Percentiles rank a stretch among this genome's conserved stretches.
Evolutionary conservation across 257 asterid species (phyloP).

Genomic region (Thymus quinquecostatus): DNA sequence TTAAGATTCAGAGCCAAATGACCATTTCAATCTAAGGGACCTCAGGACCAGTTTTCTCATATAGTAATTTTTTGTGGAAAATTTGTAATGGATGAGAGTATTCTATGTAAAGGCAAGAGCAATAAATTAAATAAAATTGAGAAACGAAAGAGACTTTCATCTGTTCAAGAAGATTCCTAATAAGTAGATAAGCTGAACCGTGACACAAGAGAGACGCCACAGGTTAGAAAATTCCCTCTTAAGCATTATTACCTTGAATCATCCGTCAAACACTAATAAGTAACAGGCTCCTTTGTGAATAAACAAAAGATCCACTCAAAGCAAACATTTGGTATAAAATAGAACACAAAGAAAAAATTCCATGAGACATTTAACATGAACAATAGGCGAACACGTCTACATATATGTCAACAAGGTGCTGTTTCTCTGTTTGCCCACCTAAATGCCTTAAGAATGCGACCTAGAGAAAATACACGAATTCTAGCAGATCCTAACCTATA

Average conservation of each 20-base stretch:
- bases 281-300: background rate
- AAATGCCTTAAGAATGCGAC: background rate
- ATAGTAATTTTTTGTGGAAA: background rate
- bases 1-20: background rate
- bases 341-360: background rate
- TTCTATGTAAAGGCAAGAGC: background rate
- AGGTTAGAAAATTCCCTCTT: background rate
- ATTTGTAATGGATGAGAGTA: background rate
- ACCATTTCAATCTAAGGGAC: background rate
- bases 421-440: slow-evolving; percentile 3
- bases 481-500: background rate
- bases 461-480: background rate
- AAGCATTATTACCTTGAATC: background rate
- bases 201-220: slow-evolving; percentile 1
- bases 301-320: background rate
- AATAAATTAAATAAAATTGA: background rate
- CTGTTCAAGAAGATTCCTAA: background rate
- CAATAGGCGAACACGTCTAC: background rate
- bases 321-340: background rate
- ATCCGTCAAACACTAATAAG: background rate
- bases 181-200: background rate
- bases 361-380: background rate
- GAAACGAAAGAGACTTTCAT: background rate
- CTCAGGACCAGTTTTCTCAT: background rate
- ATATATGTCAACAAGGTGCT: background rate